A percentile compares a stretch with the other conserved stretches of the same genome.
Evolutionary conservation across 169 alveolate genomes (phyloP).

Genomic region (Toxoplasma gondii): DNA sequence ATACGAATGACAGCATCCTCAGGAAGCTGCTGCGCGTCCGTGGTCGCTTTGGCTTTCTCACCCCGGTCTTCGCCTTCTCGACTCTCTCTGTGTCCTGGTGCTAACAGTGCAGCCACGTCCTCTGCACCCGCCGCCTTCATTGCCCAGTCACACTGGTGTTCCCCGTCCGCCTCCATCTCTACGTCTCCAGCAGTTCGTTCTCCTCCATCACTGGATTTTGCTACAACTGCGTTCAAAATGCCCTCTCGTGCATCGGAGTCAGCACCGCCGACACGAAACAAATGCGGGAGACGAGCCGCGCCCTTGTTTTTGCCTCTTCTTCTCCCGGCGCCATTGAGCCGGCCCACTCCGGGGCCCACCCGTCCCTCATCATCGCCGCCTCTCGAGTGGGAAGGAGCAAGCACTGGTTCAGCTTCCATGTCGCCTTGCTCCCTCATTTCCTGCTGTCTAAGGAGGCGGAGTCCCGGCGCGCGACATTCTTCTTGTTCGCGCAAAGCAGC

Average conservation of each 20-base stretch:
- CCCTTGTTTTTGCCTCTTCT: background rate
- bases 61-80: background rate
- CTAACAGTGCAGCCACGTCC: background rate
- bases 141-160: too few relatives aligned
- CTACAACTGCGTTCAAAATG: too few relatives aligned
- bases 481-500: background rate
- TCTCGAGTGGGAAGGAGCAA: background rate
- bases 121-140: too few relatives aligned
- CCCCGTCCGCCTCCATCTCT: too few relatives aligned
- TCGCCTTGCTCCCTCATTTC: background rate
- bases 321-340: background rate
- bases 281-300: background rate
- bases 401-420: background rate
- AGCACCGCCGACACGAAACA: background rate
- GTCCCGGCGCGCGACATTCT: background rate
- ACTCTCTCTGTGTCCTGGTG: background rate
- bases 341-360: background rate
- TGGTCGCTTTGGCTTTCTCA: background rate
- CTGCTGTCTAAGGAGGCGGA: background rate
- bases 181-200: too few relatives aligned
- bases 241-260: background rate
- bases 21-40: background rate
- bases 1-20: slow-evolving; percentile 3
- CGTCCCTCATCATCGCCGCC: background rate
- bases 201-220: too few relatives aligned